phyloP scores from a whole-genome alignment of 768 basidiomycete genomes.

The Leccinum olivaceopallidum region DNA sequence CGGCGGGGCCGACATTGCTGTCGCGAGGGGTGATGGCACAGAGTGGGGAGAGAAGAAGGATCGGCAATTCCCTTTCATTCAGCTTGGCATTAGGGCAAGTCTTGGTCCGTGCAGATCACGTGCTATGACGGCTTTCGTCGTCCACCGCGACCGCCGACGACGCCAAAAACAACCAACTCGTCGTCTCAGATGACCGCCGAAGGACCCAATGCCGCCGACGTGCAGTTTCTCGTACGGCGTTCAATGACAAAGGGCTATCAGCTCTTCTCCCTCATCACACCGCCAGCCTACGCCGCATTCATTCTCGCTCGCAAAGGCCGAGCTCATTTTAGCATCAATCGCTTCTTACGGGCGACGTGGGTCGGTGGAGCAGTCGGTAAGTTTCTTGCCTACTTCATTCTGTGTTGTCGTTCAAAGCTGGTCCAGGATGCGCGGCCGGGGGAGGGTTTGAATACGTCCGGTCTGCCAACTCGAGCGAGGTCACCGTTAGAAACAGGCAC shows the following conservation, averaged over 20 bases:
- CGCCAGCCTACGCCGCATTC: conserved; percentile 59
- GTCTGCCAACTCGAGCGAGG: conserved; percentile 52
- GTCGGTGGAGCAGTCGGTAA: conserved; percentile 58
- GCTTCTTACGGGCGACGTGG: conserved; percentile 72
- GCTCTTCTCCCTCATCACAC: conserved; percentile 58
- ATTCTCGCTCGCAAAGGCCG: conserved; percentile 56
- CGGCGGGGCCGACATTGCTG: conserved; percentile 29
- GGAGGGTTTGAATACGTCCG: conserved; percentile 64
- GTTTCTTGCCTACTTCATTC: background rate
- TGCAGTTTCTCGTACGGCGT: conserved; percentile 65
- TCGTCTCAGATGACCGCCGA: conserved; percentile 18
- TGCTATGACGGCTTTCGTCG: conserved; percentile 10
- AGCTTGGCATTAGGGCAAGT: conserved; percentile 28
- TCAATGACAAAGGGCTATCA: conserved; percentile 71
- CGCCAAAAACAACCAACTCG: background rate
- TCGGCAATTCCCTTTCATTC: conserved; percentile 19
- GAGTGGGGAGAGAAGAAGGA: conserved; percentile 13
- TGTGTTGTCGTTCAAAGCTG: background rate
- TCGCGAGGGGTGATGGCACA: conserved; percentile 15
- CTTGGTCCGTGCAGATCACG: conserved; percentile 34
- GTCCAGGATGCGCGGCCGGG: conserved; percentile 40
- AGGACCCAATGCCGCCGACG: conserved; percentile 48
- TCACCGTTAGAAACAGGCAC: conserved; percentile 49
- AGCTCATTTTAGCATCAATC: conserved; percentile 56
- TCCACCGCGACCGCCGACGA: conserved; percentile 7